phyloP scores from a whole-genome alignment of 2,329 filamentous ascomycete species.

The Lasiodiplodia citricola region DNA sequence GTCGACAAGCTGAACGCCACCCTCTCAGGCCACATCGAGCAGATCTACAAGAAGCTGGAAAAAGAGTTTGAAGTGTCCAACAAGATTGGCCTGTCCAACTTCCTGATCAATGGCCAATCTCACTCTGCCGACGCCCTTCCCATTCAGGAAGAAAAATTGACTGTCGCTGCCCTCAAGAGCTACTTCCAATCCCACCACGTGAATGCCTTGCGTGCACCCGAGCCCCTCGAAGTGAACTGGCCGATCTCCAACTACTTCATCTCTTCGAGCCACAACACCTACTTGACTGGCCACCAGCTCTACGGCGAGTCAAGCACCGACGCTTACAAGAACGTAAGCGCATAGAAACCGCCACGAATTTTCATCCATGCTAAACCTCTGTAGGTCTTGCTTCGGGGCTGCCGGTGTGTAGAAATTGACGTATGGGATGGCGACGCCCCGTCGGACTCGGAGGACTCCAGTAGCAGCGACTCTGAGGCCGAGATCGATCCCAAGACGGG shows the following conservation, averaged over 20 bases:
- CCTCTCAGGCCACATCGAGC: constrained; percentile 38
- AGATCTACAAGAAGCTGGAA: constrained; percentile 37
- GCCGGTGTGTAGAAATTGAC: constrained; percentile 92
- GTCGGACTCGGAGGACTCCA: constrained; percentile 44
- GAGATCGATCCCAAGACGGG: constrained; percentile 37
- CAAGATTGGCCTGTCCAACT: constrained; percentile 30
- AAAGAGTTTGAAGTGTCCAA: constrained; percentile 39
- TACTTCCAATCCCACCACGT: constrained; percentile 33
- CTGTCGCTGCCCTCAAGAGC: constrained; percentile 7
- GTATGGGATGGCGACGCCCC: constrained; percentile 79
- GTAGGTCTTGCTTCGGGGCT: constrained; percentile 75
- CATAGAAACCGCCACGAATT: neutral
- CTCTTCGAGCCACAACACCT: constrained; percentile 94
- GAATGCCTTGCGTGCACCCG: constrained; percentile 51
- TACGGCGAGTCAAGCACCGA: constrained; percentile 77
- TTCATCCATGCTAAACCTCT: neutral
- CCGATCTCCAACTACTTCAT: constrained; percentile 91
- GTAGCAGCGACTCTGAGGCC: constrained; percentile 30
- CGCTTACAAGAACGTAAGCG: constrained; percentile 73
- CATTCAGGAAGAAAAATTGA: constrained; percentile 15
- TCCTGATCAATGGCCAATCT: constrained; percentile 16
- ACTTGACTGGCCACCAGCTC: constrained; percentile 84
- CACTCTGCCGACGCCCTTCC: constrained; percentile 17
- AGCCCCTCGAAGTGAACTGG: constrained; percentile 62
- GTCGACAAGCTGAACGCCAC: constrained; percentile 39